Conservation (phyloP, 2,329 filamentous ascomycete species). For the Claviceps maximensis region DNA sequence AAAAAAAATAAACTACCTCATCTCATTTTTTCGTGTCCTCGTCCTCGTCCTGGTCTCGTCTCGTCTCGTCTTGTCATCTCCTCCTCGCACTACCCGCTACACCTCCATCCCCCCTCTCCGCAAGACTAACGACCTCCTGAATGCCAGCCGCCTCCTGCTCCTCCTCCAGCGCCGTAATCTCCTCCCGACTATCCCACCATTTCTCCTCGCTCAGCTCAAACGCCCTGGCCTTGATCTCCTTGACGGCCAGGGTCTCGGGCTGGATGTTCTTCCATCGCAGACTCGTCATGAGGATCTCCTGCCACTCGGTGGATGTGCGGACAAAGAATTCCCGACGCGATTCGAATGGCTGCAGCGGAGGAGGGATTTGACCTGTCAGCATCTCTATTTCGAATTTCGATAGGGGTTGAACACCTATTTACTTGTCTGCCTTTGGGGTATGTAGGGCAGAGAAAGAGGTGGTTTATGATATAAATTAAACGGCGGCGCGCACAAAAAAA, state of each 20-base stretch:
- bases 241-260: conserved; percentile 58
- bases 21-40: no score
- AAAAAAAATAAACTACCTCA: no score
- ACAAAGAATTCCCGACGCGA: conserved; percentile 83
- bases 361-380: conserved; percentile 25
- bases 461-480: neutral
- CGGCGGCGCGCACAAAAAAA: no score
- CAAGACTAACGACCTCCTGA: conserved; percentile 81
- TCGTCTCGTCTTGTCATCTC: conserved; percentile 11
- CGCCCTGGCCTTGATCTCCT: conserved; percentile 84
- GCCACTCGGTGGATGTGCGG: conserved; percentile 80
- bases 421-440: neutral
- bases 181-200: conserved; percentile 97
- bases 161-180: conserved; percentile 81
- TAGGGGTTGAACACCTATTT: neutral
- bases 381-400: neutral
- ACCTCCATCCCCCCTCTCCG: conserved; percentile 50
- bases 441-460: no score
- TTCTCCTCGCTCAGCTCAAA: conserved; percentile 90
- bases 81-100: conserved; percentile 17
- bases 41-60: no score
- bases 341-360: conserved; percentile 83
- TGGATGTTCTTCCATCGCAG: conserved; percentile 55
- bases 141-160: conserved; percentile 94
- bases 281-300: conserved; percentile 68